phyloP scores from a whole-genome alignment of 2,329 filamentous ascomycete genomes.

The Aspergillus sp. region DNA sequence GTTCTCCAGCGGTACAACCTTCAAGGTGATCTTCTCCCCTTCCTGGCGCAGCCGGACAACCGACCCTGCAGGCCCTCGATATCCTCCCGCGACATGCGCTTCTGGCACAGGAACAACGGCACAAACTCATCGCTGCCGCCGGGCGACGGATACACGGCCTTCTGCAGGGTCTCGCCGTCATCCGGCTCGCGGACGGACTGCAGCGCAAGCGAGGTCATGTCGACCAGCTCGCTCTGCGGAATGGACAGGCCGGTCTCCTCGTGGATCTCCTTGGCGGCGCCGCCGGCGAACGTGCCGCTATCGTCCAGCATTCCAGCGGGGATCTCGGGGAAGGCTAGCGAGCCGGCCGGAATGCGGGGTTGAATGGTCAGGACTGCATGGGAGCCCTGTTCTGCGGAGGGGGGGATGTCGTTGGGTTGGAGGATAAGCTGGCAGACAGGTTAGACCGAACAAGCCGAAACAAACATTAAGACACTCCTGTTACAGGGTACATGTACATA shows the following conservation, averaged over 20 bases:
- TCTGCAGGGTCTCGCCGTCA: constrained; percentile 33
- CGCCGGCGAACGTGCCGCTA: constrained; percentile 43
- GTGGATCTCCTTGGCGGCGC: constrained; percentile 47
- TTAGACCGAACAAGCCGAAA: background rate
- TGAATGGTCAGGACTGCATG: constrained; percentile 48
- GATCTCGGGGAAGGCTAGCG: constrained; percentile 46
- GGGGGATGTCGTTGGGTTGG: constrained; percentile 41
- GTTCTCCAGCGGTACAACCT: constrained; percentile 42
- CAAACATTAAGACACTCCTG: too few relatives aligned
- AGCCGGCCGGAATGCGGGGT: constrained; percentile 48
- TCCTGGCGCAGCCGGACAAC: constrained; percentile 47
- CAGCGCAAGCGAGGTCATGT: constrained; percentile 46
- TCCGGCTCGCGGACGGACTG: constrained; percentile 9
- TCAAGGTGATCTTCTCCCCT: constrained; percentile 51
- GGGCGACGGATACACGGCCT: constrained; percentile 45
- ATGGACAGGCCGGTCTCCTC: constrained; percentile 50
- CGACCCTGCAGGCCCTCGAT: constrained; percentile 44
- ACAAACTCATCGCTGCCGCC: constrained; percentile 53
- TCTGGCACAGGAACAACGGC: constrained; percentile 47
- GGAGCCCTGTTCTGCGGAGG: constrained; percentile 33
- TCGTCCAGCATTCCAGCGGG: constrained; percentile 55
- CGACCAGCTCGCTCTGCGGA: constrained; percentile 40
- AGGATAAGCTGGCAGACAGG: constrained; percentile 39
- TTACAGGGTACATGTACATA: too few relatives aligned
- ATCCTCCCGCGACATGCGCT: constrained; percentile 39